Percentiles rank a stretch among this genome's conserved stretches.
phyloP scores from a whole-genome alignment of 768 basidiomycete species.

The Guyanaporus albipodus region DNA sequence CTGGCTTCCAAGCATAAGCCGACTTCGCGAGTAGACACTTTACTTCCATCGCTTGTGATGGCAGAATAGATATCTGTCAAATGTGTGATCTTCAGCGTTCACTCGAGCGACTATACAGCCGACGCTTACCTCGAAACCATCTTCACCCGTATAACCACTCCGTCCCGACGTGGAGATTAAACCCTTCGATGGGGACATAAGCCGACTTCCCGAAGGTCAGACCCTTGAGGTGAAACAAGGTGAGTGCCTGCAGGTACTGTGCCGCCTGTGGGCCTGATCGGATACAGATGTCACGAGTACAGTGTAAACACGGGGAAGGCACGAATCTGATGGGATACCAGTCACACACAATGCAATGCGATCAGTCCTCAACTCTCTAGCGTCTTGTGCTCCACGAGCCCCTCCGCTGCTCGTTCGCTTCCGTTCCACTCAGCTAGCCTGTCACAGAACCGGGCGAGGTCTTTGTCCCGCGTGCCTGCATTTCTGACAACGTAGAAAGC shows the following conservation, averaged over 20 bases:
- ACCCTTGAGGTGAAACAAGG: constrained; percentile 64
- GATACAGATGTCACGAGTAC: background rate
- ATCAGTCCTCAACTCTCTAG: constrained; percentile 84
- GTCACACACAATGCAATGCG: constrained; percentile 77
- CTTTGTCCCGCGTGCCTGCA: constrained; percentile 79
- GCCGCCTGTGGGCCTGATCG: constrained; percentile 75
- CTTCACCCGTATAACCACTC: constrained; percentile 97
- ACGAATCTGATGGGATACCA: constrained; percentile 11
- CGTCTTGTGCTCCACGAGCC: constrained; percentile 74
- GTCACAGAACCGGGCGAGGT: constrained; percentile 70
- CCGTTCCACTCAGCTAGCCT: constrained; percentile 79
- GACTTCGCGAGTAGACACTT: constrained; percentile 58
- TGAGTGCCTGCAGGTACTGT: constrained; percentile 70
- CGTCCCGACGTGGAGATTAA: constrained; percentile 78
- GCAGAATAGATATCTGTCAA: constrained; percentile 81
- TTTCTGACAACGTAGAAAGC: constrained; percentile 97
- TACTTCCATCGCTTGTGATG: constrained; percentile 66
- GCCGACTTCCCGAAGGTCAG: constrained; percentile 85
- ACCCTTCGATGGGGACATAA: constrained; percentile 65
- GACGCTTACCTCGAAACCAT: constrained; percentile 84
- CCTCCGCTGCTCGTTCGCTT: constrained; percentile 42
- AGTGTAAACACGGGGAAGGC: background rate
- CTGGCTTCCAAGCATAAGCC: constrained; percentile 94
- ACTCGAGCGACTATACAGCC: background rate
- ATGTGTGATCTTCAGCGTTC: background rate